These are phyloP conservation scores for Haematococcus lacustris DNA, from an alignment of 139 green algal genomes.

Conservation along the genomic window DNA sequence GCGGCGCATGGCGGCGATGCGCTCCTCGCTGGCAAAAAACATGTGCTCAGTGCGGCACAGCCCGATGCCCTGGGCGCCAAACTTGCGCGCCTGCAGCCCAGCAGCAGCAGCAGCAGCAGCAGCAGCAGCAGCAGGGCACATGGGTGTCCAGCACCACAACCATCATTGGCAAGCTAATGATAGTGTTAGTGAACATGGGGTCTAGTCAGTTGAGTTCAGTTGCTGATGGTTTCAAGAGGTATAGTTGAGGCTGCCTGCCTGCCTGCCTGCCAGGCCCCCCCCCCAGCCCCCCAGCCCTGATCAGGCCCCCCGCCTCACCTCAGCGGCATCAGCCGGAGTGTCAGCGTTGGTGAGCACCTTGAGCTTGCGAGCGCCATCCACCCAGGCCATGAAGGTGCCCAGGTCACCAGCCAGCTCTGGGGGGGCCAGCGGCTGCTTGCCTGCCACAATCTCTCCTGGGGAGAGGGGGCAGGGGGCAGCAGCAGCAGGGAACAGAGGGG, in stretches of 20 bases:
- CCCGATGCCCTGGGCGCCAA: constrained; percentile 85
- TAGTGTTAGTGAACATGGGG: not conserved
- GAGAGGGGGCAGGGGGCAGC: not conserved
- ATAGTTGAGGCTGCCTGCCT: no score
- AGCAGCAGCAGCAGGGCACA: not conserved
- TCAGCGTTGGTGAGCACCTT: constrained; percentile 83
- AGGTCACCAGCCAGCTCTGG: constrained; percentile 49
- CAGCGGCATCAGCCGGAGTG: constrained; percentile 64
- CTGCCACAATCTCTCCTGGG: constrained; percentile 65
- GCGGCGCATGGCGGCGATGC: constrained; percentile 70
- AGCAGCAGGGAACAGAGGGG: no score
- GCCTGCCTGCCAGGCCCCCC: no score
- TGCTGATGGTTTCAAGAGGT: no score
- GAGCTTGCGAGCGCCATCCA: constrained; percentile 56
- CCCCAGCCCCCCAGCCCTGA: no score
- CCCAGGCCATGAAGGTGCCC: constrained; percentile 69
- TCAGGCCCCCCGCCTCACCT: constrained; percentile 32
- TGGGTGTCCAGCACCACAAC: not conserved
- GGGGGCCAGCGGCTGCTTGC: constrained; percentile 40
- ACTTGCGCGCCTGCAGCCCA: constrained; percentile 43
- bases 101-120: not conserved
- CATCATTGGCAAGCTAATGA: not conserved
- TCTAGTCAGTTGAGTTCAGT: no score
- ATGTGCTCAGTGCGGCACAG: constrained; percentile 89
- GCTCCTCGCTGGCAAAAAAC: constrained; percentile 77